phyloP scores from a whole-genome alignment of 2,329 filamentous ascomycete species.

The Escovopsis sp. region DNA sequence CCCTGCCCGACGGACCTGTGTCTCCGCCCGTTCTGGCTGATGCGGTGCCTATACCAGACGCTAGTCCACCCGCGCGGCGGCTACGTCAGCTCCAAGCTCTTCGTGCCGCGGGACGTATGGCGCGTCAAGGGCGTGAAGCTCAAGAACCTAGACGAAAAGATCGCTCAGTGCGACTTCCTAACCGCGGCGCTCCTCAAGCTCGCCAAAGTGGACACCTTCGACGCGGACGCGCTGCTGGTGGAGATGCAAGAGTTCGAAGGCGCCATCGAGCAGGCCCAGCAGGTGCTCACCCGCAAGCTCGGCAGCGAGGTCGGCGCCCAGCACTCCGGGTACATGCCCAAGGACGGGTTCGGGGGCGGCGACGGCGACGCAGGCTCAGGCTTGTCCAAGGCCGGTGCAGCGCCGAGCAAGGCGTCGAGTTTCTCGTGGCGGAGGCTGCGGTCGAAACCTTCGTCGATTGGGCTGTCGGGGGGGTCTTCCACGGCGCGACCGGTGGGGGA shows the following conservation, averaged over 20 bases:
- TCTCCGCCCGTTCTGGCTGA: constrained; percentile 93
- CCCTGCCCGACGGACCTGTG: constrained; percentile 81
- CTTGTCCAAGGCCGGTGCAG: constrained; percentile 41
- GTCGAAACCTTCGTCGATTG: constrained; percentile 68
- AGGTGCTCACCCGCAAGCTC: constrained; percentile 61
- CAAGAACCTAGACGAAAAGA: constrained; percentile 83
- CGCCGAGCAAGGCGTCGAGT: constrained; percentile 50
- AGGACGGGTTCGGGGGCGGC: constrained; percentile 37
- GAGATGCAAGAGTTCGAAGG: constrained; percentile 85
- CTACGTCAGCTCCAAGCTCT: constrained; percentile 81
- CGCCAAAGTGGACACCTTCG: constrained; percentile 67
- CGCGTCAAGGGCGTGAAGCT: constrained; percentile 85
- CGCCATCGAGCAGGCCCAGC: constrained; percentile 74
- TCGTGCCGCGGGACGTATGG: constrained; percentile 88
- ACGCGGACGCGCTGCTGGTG: constrained; percentile 81
- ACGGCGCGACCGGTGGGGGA: constrained; percentile 12
- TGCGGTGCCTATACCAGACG: constrained; percentile 87
- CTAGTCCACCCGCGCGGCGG: constrained; percentile 82
- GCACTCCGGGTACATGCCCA: constrained; percentile 58
- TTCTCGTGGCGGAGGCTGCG: constrained; percentile 84
- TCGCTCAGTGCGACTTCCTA: constrained; percentile 77
- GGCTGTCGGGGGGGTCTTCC: constrained; percentile 34
- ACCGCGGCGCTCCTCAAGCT: constrained; percentile 80
- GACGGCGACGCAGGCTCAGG: constrained; percentile 25
- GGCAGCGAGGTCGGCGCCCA: constrained; percentile 87